A percentile compares a stretch with the other conserved stretches of the same genome.
Evolutionary conservation across 2,329 filamentous ascomycete species (phyloP).

Genomic region (Pestalotiopsis fici): DNA sequence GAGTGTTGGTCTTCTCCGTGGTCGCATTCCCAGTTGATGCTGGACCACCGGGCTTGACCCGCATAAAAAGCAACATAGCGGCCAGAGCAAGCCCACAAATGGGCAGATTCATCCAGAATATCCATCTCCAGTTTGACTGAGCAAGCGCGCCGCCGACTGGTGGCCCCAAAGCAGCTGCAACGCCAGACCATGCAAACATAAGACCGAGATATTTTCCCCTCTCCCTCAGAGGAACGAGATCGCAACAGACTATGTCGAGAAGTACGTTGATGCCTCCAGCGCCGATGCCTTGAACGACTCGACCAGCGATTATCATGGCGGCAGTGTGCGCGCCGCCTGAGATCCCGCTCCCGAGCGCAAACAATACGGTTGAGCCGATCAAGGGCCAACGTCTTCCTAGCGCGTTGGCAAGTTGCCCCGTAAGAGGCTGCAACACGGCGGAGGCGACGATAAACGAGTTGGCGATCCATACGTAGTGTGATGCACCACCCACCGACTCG

Average conservation of each 20-base stretch:
- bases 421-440: not conserved
- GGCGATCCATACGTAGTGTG: conserved; percentile 5
- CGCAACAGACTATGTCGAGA: conserved; percentile 46
- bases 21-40: not conserved
- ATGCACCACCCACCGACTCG: not conserved
- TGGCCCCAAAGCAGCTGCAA: conserved; percentile 31
- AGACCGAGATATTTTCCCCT: conserved; percentile 39
- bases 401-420: not conserved
- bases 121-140: not conserved
- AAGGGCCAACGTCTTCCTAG: not conserved
- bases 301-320: conserved; percentile 40
- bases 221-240: conserved; percentile 46
- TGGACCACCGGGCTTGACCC: not conserved
- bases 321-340: not conserved
- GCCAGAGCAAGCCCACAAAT: not conserved
- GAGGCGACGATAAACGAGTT: conserved; percentile 2
- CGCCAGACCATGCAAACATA: conserved; percentile 25
- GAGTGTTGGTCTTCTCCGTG: not conserved
- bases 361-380: not conserved
- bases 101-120: not conserved
- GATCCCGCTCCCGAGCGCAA: conserved; percentile 4
- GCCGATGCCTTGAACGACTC: conserved; percentile 42
- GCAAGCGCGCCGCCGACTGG: conserved; percentile 21
- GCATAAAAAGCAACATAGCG: not conserved
- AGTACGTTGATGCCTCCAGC: conserved; percentile 32